phyloP scores from a whole-genome alignment of 202 grass and related monocot species.

The Zoysia matrella region DNA sequence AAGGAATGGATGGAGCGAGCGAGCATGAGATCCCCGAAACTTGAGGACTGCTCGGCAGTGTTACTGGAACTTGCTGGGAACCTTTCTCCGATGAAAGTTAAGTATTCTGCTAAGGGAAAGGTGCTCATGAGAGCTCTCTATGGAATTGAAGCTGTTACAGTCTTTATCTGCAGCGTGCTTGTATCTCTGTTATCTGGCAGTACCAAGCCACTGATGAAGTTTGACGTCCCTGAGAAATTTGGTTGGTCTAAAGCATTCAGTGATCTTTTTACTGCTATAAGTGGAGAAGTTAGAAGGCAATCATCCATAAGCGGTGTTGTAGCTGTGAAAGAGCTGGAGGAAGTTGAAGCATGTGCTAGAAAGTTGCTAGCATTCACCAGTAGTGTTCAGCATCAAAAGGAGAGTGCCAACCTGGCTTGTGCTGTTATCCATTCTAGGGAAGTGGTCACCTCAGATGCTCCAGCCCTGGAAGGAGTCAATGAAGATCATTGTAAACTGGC shows the following conservation, averaged over 20 bases:
- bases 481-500: slow-evolving; percentile 19
- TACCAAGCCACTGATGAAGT: slow-evolving; percentile 52
- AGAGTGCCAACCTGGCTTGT: slow-evolving; percentile 26
- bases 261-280: slow-evolving; percentile 58
- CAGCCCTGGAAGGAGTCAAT: not conserved
- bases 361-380: slow-evolving; percentile 50
- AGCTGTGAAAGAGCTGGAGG: slow-evolving; percentile 72
- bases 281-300: slow-evolving; percentile 47
- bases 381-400: slow-evolving; percentile 30
- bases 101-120: slow-evolving; percentile 78
- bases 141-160: slow-evolving; percentile 67
- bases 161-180: slow-evolving; percentile 67
- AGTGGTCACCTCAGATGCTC: slow-evolving; percentile 4
- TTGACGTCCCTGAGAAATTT: slow-evolving; percentile 70
- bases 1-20: slow-evolving; percentile 64
- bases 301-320: slow-evolving; percentile 37
- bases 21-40: slow-evolving; percentile 40
- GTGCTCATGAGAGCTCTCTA: slow-evolving; percentile 77
- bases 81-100: slow-evolving; percentile 70
- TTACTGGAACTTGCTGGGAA: slow-evolving; percentile 65
- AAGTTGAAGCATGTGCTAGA: slow-evolving; percentile 55
- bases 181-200: slow-evolving; percentile 57
- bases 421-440: slow-evolving; percentile 39
- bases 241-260: slow-evolving; percentile 71
- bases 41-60: slow-evolving; percentile 52